Base-by-base conservation (phyloP, 768 basidiomycete species). In the Hericium rajendrae region DNA sequence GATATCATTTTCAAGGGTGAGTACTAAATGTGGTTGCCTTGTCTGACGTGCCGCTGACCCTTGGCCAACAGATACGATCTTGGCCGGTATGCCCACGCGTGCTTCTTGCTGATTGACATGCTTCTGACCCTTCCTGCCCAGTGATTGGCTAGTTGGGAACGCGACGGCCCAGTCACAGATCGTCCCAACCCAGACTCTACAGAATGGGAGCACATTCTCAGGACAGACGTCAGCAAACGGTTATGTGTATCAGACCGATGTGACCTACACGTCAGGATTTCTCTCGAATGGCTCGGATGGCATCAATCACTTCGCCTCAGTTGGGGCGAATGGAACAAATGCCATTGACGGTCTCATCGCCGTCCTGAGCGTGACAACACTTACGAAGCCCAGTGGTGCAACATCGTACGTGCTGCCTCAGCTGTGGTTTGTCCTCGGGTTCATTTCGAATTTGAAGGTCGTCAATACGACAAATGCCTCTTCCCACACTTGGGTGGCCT, bases 141-240 rank as follows among this genome's bases (percentile, higher is more conserved):
- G 93, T 24, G 92, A 97, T 67, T 87, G 81, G 76, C 72, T 95
- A n/a, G 73, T 94, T 24, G 90, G 88, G 20, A 93, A 93, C 66
- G 84, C 88, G 22, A 93, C 92, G 0, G 67, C 76, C 22, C 72
- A 71, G 59, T 48, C 69, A 12, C 52, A 56, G 10, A n/a, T 71
- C 10, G 72, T 86, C 55, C 72, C 75, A 16, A 79, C 82, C 0
- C 15, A 56, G 15, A 63, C 64, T 38, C 64, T 88, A 50, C 83
- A 78, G n/a, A 84, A 88, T 63, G 65, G 68, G 37, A 77, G 82
- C 28, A 80, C 81, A 0, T 91, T 71, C 67, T 74, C 76, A 1
- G 91, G 87, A 0, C 73, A 76, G 15, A 86, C 87, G 3, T 78
- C 83, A 0, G 84, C 70, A 61, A 76, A 67, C 40, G 82, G 82